Conservation (phyloP, 305 asterid genomes). For the Solanum chacoense region DNA sequence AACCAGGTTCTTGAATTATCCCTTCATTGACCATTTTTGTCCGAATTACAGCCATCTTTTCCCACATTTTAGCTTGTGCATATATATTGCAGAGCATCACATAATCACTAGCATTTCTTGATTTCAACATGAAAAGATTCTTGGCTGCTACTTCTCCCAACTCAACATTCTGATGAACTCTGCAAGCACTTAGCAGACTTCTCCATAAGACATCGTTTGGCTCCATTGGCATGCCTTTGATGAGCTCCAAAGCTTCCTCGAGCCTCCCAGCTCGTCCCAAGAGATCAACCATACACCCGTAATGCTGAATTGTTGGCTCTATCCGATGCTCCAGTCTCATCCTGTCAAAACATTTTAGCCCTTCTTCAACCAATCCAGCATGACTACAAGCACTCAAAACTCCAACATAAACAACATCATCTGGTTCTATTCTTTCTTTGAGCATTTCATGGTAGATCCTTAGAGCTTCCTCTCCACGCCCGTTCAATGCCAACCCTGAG, state of each 20-base stretch:
- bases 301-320: conserved; percentile 60
- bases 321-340: conserved; percentile 44
- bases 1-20: conserved; percentile 36
- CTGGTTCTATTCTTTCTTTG: conserved; percentile 40
- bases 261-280: conserved; percentile 56
- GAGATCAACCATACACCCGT: conserved; percentile 76
- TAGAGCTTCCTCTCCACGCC: conserved; percentile 52
- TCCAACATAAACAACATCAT: conserved; percentile 55
- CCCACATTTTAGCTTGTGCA: conserved; percentile 52
- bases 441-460: conserved; percentile 41
- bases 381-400: conserved; percentile 61
- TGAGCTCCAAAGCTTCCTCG: conserved; percentile 38
- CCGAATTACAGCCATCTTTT: conserved; percentile 31
- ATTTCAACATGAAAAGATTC: conserved; percentile 21
- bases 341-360: conserved; percentile 29
- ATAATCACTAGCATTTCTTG: conserved; percentile 55
- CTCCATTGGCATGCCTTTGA: conserved; percentile 49
- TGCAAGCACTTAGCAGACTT: conserved; percentile 58
- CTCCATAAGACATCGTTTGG: conserved; percentile 72
- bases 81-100: conserved; percentile 45
- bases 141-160: conserved; percentile 48
- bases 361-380: conserved; percentile 51
- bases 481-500: conserved; percentile 61
- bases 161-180: conserved; percentile 33
- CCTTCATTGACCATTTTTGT: conserved; percentile 32